Evolutionary conservation across 805 yeast species (phyloP).

Genomic region (Yamadazyma tumulicola): DNA sequence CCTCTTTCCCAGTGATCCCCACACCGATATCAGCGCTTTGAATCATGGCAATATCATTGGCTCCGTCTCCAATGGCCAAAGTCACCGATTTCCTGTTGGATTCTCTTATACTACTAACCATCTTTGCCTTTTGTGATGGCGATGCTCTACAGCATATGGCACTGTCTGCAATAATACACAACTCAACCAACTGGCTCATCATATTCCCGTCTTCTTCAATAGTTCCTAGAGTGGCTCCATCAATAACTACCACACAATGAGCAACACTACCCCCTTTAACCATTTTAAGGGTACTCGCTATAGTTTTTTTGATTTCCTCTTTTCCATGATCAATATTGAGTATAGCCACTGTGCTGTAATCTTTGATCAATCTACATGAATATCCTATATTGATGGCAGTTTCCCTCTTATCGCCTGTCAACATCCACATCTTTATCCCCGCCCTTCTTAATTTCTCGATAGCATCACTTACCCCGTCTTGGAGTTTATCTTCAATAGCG

Average conservation of each 20-base stretch:
- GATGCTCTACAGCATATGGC: slow-evolving; percentile 95
- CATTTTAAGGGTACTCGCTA: slow-evolving; percentile 74
- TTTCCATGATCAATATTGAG: slow-evolving; percentile 44
- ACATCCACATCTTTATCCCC: slow-evolving; percentile 95
- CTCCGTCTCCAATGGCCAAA: slow-evolving; percentile 97
- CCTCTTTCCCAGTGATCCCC: slow-evolving; percentile 97
- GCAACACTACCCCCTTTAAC: slow-evolving; percentile 74
- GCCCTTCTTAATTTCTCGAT: slow-evolving; percentile 90
- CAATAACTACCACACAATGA: slow-evolving; percentile 91
- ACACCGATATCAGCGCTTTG: slow-evolving; percentile 98
- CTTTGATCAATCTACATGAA: slow-evolving; percentile 89
- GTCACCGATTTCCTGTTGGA: slow-evolving; percentile 70
- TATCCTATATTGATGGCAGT: slow-evolving; percentile 97
- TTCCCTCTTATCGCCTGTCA: slow-evolving; percentile 97
- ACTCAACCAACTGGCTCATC: slow-evolving; percentile 73
- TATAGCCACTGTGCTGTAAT: slow-evolving; percentile 84
- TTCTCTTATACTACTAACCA: slow-evolving; percentile 81
- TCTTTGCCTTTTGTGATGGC: slow-evolving; percentile 91
- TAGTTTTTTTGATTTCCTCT: slow-evolving; percentile 61
- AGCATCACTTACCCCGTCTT: slow-evolving; percentile 94
- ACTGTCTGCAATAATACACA: slow-evolving; percentile 84
- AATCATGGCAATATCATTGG: slow-evolving; percentile 98
- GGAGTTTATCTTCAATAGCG: slow-evolving; percentile 95
- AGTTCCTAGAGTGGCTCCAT: slow-evolving; percentile 78
- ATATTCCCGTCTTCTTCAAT: slow-evolving; percentile 72